These are phyloP conservation scores for Emmonsiellopsis sp. DNA, from an alignment of 2,329 filamentous ascomycete species.

Conservation along the genomic window DNA sequence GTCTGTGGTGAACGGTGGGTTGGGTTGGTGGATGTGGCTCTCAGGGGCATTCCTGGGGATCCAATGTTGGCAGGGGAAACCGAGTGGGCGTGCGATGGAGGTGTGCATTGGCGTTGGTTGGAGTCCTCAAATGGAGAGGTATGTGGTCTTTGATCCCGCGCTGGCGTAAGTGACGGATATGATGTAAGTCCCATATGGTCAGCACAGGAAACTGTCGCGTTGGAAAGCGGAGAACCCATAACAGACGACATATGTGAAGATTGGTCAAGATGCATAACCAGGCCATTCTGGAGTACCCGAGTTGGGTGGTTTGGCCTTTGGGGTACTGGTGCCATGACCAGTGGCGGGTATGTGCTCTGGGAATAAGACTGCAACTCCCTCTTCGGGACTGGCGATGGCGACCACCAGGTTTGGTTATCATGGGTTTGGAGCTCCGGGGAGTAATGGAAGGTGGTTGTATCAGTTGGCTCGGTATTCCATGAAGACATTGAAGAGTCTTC, in stretches of 20 bases:
- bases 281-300: conserved; percentile 29
- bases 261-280: conserved; percentile 32
- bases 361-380: conserved; percentile 26
- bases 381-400: conserved; percentile 24
- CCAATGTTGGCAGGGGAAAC: conserved; percentile 3
- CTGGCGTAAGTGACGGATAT: conserved; percentile 4
- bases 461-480: conserved; percentile 33
- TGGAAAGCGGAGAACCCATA: conserved; percentile 21
- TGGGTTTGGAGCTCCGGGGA: conserved; percentile 30
- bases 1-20: conserved; percentile 18
- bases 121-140: conserved; percentile 1
- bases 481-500: conserved; percentile 31
- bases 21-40: conserved; percentile 6
- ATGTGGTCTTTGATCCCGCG: conserved; percentile 1
- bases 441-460: conserved; percentile 28
- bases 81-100: conserved; percentile 5
- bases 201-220: conserved; percentile 6
- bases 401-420: conserved; percentile 33
- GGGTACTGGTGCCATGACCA: conserved; percentile 26
- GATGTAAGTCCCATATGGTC: conserved; percentile 2
- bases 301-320: conserved; percentile 23
- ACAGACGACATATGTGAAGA: conserved; percentile 25
- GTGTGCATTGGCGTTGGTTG: conserved; percentile 1
- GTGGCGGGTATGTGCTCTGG: conserved; percentile 24
- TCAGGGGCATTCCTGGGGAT: conserved; percentile 1